Evolutionary conservation across 805 yeast species (phyloP).

Genomic region (Isabelozyma pseudorhagii): DNA sequence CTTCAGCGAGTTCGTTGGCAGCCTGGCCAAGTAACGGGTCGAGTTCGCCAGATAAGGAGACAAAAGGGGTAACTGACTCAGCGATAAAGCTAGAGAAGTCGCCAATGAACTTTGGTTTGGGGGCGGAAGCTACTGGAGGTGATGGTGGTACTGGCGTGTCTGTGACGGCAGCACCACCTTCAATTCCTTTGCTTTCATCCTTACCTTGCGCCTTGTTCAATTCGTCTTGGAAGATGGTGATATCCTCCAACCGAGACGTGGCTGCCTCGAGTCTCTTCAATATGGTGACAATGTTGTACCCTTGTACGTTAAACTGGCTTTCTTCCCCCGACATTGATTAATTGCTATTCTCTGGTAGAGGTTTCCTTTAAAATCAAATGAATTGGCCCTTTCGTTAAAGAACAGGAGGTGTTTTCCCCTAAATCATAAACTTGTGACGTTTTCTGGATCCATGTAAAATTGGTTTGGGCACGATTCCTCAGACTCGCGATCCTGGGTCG

Average conservation of each 20-base stretch:
- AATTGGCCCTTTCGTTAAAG: too few relatives aligned
- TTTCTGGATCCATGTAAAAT: too few relatives aligned
- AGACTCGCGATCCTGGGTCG: too few relatives aligned
- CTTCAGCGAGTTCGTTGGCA: conserved; percentile 46
- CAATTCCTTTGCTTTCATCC: conserved; percentile 3
- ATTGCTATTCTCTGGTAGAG: too few relatives aligned
- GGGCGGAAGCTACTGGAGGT: conserved; percentile 4
- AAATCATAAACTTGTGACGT: too few relatives aligned
- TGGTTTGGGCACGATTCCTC: too few relatives aligned
- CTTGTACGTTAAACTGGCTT: conserved; percentile 55
- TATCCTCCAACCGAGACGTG: conserved; percentile 87
- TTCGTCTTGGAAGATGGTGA: conserved; percentile 74
- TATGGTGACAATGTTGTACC: conserved; percentile 82
- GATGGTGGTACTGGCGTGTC: conserved; percentile 5
- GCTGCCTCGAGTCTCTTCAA: conserved; percentile 80
- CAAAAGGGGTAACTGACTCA: conserved; percentile 58
- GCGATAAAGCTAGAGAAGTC: conserved; percentile 56
- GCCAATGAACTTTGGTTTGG: conserved; percentile 40
- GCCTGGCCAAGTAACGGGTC: conserved; percentile 59
- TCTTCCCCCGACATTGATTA: conserved; percentile 34
- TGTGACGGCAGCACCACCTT: conserved; percentile 8
- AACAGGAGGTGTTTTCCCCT: too few relatives aligned
- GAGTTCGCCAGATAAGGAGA: conserved; percentile 47
- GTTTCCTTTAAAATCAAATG: too few relatives aligned
- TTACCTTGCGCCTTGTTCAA: conserved; percentile 27